Percentiles rank a stretch among this genome's conserved stretches.
Evolutionary conservation across 2,329 filamentous ascomycete species (phyloP).

Genomic region (Hypomyces perniciosus): DNA sequence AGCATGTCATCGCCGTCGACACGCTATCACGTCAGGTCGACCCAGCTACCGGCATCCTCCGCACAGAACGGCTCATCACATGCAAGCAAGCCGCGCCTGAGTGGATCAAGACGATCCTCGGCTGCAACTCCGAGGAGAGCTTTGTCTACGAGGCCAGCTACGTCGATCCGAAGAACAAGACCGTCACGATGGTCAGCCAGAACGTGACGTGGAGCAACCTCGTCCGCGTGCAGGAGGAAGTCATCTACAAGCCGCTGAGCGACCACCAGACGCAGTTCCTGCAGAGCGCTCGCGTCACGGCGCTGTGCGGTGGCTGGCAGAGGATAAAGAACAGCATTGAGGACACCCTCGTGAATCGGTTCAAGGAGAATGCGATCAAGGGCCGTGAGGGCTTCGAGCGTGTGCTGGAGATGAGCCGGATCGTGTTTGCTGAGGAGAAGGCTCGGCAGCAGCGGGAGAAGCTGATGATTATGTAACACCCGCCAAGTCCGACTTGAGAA

Average conservation of each 20-base stretch:
- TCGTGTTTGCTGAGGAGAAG: constrained; percentile 85
- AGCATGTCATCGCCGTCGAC: constrained; percentile 93
- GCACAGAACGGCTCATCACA: constrained; percentile 57
- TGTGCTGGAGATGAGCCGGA: constrained; percentile 86
- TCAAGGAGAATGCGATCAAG: constrained; percentile 84
- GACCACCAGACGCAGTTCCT: constrained; percentile 67
- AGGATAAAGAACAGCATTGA: constrained; percentile 95
- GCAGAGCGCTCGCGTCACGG: constrained; percentile 89
- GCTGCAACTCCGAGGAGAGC: constrained; percentile 65
- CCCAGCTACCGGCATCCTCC: constrained; percentile 51
- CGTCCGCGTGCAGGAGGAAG: constrained; percentile 86
- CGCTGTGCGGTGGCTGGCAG: constrained; percentile 93
- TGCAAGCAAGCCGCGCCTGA: constrained; percentile 62
- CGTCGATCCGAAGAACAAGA: constrained; percentile 76
- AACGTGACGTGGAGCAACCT: constrained; percentile 93
- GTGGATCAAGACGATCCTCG: constrained; percentile 76
- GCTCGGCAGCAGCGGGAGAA: constrained; percentile 41
- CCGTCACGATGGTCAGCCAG: constrained; percentile 92
- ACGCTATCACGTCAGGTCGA: constrained; percentile 68
- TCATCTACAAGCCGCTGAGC: constrained; percentile 66
- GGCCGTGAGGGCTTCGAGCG: constrained; percentile 93
- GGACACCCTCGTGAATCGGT: constrained; percentile 80
- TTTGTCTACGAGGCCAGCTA: constrained; percentile 95
- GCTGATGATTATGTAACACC: constrained; percentile 10
- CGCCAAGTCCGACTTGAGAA: not conserved